These are phyloP conservation scores for Trichoderma asperellum DNA, from an alignment of 2,329 filamentous ascomycete genomes.

Conservation along the genomic window DNA sequence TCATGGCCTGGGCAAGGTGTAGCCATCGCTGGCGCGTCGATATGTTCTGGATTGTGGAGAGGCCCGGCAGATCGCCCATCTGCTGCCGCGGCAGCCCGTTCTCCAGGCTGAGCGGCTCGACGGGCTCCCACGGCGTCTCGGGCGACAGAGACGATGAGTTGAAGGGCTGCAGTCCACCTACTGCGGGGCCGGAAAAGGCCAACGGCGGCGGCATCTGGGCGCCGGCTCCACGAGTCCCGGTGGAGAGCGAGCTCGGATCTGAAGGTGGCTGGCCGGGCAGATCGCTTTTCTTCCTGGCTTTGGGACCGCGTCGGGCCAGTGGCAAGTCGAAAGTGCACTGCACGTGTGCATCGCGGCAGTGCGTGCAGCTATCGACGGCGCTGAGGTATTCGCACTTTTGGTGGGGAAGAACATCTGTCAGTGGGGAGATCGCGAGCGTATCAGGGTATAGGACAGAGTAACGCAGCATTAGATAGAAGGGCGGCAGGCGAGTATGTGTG, in stretches of 20 bases:
- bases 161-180: slow-evolving; percentile 25
- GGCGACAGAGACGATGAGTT: slow-evolving; percentile 25
- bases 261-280: slow-evolving; percentile 29
- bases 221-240: slow-evolving; percentile 17
- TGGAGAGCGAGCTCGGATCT: slow-evolving; percentile 26
- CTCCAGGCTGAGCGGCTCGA: slow-evolving; percentile 25
- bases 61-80: slow-evolving; percentile 18
- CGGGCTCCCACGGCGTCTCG: slow-evolving; percentile 25
- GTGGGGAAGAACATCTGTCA: slow-evolving; percentile 16
- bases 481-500: not conserved
- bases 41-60: slow-evolving; percentile 25
- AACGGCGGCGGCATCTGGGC: slow-evolving; percentile 25
- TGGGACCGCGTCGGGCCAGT: slow-evolving; percentile 45
- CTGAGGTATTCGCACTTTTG: slow-evolving; percentile 39
- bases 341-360: slow-evolving; percentile 41
- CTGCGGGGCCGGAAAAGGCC: slow-evolving; percentile 24
- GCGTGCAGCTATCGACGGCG: slow-evolving; percentile 36
- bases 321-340: slow-evolving; percentile 46
- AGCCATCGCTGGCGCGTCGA: slow-evolving; percentile 40
- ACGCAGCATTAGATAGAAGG: slow-evolving; percentile 11
- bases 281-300: slow-evolving; percentile 37
- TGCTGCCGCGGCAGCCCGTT: slow-evolving; percentile 24
- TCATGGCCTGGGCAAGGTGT: slow-evolving; percentile 34
- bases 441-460: slow-evolving; percentile 1
- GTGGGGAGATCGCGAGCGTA: slow-evolving; percentile 3